phyloP scores from a whole-genome alignment of 2,329 filamentous ascomycete species.

The Chrysosporium queenslandicum region DNA sequence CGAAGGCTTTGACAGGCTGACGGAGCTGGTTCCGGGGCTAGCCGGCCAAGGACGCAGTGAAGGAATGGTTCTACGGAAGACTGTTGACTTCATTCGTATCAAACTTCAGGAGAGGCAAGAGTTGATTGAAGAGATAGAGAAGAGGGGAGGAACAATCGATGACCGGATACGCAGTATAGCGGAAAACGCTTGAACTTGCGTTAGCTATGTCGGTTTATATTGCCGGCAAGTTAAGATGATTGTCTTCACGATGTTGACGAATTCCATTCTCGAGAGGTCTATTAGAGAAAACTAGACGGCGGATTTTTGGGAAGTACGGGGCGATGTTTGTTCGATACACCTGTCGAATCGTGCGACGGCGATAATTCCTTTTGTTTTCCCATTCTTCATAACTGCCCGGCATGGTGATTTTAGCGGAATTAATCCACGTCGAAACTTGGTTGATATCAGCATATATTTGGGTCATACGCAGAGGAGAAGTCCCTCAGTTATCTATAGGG shows the following conservation, averaged over 20 bases:
- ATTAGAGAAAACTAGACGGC: not conserved
- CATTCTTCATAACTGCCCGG: too few species aligned
- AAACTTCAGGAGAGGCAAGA: constrained; percentile 50
- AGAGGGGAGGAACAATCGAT: constrained; percentile 47
- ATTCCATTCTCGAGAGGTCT: not conserved
- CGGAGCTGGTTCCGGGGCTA: constrained; percentile 68
- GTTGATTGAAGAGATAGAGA: constrained; percentile 51
- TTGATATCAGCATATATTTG: too few species aligned
- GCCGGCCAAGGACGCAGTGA: constrained; percentile 77
- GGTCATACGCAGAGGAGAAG: too few species aligned
- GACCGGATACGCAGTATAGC: constrained; percentile 27
- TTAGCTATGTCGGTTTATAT: not conserved
- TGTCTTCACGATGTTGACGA: not conserved
- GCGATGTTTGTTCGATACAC: not conserved
- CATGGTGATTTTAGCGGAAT: too few species aligned
- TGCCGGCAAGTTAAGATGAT: not conserved
- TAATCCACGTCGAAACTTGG: too few species aligned
- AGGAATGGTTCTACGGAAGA: constrained; percentile 66
- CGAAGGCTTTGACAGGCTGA: constrained; percentile 71
- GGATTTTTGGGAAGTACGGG: not conserved
- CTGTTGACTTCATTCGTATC: constrained; percentile 55
- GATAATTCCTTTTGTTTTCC: not conserved
- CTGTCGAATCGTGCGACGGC: too few species aligned
- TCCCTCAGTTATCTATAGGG: too few species aligned
- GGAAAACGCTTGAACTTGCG: constrained; percentile 3